Evolutionary conservation across 805 yeast genomes (phyloP).

Genomic region (Kurtzmaniella fragi): DNA sequence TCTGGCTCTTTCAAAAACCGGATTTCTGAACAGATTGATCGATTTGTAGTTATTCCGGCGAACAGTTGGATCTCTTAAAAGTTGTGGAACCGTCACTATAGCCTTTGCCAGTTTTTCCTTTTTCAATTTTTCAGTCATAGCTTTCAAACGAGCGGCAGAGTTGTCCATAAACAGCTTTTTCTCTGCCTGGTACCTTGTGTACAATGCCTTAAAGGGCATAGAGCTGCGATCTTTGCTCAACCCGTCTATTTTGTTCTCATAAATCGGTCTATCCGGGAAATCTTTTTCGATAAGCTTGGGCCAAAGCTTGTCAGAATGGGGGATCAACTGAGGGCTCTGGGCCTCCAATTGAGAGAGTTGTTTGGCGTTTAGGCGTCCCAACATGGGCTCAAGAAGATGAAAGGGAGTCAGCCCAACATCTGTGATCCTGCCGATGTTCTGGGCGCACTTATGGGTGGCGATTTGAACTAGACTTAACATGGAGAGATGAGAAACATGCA

Average conservation of each 20-base stretch:
- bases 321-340: constrained; percentile 37
- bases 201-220: constrained; percentile 35
- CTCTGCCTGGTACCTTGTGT: constrained; percentile 33
- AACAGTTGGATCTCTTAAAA: constrained; percentile 26
- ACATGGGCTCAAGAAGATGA: constrained; percentile 45
- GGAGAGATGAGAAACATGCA: too few species aligned
- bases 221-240: neutral
- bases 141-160: constrained; percentile 41
- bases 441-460: constrained; percentile 13
- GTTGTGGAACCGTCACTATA: constrained; percentile 25
- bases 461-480: constrained; percentile 6
- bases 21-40: neutral
- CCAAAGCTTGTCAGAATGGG: constrained; percentile 45
- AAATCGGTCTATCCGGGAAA: constrained; percentile 41
- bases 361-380: constrained; percentile 40
- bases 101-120: constrained; percentile 38
- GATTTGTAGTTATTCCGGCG: constrained; percentile 5
- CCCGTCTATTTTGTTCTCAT: neutral
- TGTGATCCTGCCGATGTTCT: constrained; percentile 14
- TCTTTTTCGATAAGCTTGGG: constrained; percentile 38
- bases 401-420: constrained; percentile 31
- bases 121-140: constrained; percentile 34
- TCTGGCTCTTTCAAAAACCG: constrained; percentile 2
- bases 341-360: constrained; percentile 38
- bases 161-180: constrained; percentile 39